Base-by-base conservation (phyloP, 371 early-diverging fungal species). In the Apophysomyces variabilis region DNA sequence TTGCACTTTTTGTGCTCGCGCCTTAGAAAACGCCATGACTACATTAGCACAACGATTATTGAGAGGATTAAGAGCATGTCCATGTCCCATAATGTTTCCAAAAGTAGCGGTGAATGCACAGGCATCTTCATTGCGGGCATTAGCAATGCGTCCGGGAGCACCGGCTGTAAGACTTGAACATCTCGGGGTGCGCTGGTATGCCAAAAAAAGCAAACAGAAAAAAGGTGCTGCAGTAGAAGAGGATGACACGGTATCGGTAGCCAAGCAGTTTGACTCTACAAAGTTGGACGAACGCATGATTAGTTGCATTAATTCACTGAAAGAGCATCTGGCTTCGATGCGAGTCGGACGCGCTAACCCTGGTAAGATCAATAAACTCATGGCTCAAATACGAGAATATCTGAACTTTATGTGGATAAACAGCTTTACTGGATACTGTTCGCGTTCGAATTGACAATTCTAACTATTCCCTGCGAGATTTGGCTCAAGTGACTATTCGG, bases 401-500 rank as follows among this genome's bases (percentile, higher is more conserved):
- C 44, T 45, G 36, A 21, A 16, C 36, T 18, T 6, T 12, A 59
- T 21, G 37, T 8, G 41, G 41, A 38, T 39, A 45, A 61, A 57
- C 71, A 90, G 92, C 91, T 5, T 70, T 95, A 18, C 78, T 96
- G 70, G 94, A 94, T 68, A 74, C 79, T 11, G 89, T 96, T 7
- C 75, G 73, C 47, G 92, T 96, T 41, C 77, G 80, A 47, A 79
- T 89, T 56, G 86, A 89, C 35, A 74, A 79, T 38, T 75, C 77
- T 13, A 82, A 82, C 26, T 86, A 85, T 37, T 74, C 87, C 1
- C 73, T 96, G 16, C 73, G 86, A 4, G 86, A 92, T 57, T 68
- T 96, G 11, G 94, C 95, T 1, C 93, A 92, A 72, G 87, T 97
- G 6, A 83, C 89, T 16, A 85, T 95, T 60, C 93, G 95, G 75